Evolutionary conservation across 2,329 filamentous ascomycete species (phyloP), one percentile per base, ranked within the genome.

Genomic region (Colletotrichum abscissum): DNA sequence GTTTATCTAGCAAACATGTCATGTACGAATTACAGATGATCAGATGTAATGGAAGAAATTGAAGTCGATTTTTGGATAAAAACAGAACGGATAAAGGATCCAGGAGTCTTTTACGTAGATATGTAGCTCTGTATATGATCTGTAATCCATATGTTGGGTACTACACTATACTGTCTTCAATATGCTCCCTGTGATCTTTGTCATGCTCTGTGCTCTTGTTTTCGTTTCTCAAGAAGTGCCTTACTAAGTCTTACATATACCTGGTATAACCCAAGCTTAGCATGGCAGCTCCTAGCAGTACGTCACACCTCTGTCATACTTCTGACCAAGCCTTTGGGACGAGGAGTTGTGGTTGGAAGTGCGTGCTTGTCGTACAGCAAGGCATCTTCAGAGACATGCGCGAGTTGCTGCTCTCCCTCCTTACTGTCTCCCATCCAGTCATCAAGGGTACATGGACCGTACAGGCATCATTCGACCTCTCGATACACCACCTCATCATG

Each of bases 51-150:
- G 70, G 70, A 62, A 62, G 70, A 70, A 73, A 62, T 77, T 77
- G 77, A 78, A 76, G 78, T 78, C 71, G 76, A 76, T 74, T 77
- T 63, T 30, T 65, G 26, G 70, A 49, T 55, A 60, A 46, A 73
- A 68, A 68, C 66, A 66, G 59, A 56, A 28, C 30, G 67, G 75
- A 72, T 72, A 76, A 73, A 72, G 70, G 73, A 72, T 73, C 66
- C 66, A 49, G 70, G 68, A 73, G 72, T 64, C 67, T 63, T 79
- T 75, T 79, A 76, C 79, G 79, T 84, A 86, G 82, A 84, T 83
- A 81, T 79, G 78, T 83, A 80, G 80, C 79, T 83, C 79, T 84
- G 82, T 85, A 84, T 79, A 85, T 85, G 80, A 79, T 77, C 76
- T 78, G 73, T 79, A 77, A 78, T 79, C 75, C 72, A 77, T 63